phyloP scores from a whole-genome alignment of 345 rosid species.

The Eucalyptus polybractea region DNA sequence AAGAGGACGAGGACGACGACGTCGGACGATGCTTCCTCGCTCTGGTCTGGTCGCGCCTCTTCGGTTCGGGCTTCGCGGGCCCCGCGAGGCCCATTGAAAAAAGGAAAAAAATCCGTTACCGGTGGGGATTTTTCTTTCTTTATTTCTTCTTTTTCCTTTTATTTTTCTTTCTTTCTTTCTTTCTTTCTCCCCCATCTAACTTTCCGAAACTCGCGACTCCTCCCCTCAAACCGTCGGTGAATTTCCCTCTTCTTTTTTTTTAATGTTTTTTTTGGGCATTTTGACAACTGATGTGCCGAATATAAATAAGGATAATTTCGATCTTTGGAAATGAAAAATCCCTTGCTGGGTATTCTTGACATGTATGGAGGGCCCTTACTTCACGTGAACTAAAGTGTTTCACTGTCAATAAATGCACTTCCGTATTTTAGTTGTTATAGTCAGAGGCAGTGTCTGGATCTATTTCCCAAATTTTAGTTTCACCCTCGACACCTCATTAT shows the following conservation, averaged over 20 bases:
- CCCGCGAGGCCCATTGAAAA: background rate
- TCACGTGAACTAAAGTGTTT: background rate
- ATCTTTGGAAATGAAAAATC: background rate
- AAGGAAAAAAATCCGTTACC: background rate
- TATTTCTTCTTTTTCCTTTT: background rate
- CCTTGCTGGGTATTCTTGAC: background rate
- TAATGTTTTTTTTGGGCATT: background rate
- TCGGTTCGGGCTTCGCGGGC: background rate
- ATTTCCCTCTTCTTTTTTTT: background rate
- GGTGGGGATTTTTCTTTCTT: background rate
- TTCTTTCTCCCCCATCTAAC: background rate
- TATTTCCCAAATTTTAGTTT: background rate
- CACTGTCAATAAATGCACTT: background rate
- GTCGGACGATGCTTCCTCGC: background rate
- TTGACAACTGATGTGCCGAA: background rate
- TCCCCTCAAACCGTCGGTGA: background rate
- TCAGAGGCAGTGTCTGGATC: background rate
- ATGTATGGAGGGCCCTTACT: background rate
- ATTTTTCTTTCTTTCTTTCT: background rate
- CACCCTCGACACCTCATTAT: accelerated
- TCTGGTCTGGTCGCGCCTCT: background rate
- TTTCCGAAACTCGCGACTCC: background rate
- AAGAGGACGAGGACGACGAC: background rate
- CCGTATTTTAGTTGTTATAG: background rate
- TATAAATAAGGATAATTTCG: background rate